Evolutionary conservation across 495 filamentous ascomycete genomes (phyloP), one percentile per base, ranked within the genome.

Genomic region (Penicilliopsis zonata): DNA sequence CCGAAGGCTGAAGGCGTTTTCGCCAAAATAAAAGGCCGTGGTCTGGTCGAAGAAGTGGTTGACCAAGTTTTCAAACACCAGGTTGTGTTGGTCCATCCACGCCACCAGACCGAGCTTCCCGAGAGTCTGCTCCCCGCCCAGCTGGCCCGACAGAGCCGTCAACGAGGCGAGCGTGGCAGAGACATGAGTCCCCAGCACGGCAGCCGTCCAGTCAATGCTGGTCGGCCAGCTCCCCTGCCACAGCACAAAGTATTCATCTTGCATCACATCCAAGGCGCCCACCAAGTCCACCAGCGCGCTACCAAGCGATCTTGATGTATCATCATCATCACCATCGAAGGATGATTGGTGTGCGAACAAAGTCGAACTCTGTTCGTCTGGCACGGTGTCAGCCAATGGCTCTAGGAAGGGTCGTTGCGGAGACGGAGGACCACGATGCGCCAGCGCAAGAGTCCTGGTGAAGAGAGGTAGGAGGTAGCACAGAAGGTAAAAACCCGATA

Each of bases 171-270:
- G 63, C 0, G 77, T 63, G 12, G 73, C 79, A 0, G 80, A 78
- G 30, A 95, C 55, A 31, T 90, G 76, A 0, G 88, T 92, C 20
- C 78, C 77, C 48, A 88, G 59, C 3, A 95, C 84, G 2, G 90
- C 88, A 4, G 79, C 76, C 1, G 88, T 96, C 88, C 88, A 96
- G 65, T 96, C 90, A 39, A 94, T 94, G 10, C 80, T 70, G 7
- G 60, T 61, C 7, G 90, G 85, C 86, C 86, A 96, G 10, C 71
- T 86, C 15, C 86, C 87, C 9, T 78, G 50, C 70, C 80, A 80
- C 17, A 78, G 50, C 32, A 76, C 62, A 52, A 92, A 96, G 53
- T 80, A 94, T 10, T 65, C 51, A 17, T 68, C 60, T 51, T 96
- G 84, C 72, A 94, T 78, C 13, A 77, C 72, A 38, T 73, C 59